A percentile compares a stretch with the other conserved stretches of the same genome.
phyloP scores from a whole-genome alignment of 2,329 filamentous ascomycete genomes.

The Trichoderma koningiopsis region DNA sequence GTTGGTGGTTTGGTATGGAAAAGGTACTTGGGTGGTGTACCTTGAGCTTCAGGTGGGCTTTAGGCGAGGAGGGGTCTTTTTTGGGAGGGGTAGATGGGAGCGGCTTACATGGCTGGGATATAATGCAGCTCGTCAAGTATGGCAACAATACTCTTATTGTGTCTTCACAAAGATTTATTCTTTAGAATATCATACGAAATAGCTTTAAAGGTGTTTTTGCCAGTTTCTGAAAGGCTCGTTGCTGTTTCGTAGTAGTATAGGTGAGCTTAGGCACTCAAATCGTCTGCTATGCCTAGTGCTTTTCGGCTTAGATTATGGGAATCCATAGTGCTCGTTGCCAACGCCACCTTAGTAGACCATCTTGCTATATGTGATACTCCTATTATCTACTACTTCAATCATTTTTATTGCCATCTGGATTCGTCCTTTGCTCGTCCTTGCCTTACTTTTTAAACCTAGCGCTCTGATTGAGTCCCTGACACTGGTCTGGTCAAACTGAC shows the following conservation, averaged over 20 bases:
- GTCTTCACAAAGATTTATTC: too few species aligned
- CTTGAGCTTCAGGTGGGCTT: not conserved
- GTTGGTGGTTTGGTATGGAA: not conserved
- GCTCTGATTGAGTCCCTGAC: not conserved
- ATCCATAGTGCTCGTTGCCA: not conserved
- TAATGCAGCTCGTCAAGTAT: not conserved
- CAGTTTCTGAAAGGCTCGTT: too few species aligned
- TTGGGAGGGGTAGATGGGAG: not conserved
- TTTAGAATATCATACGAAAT: too few species aligned
- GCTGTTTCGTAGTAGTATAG: too few species aligned
- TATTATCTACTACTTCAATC: not conserved
- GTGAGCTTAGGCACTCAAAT: too few species aligned
- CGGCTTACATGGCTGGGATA: not conserved
- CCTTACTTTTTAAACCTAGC: too few species aligned
- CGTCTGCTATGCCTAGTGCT: too few species aligned
- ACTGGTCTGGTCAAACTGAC: not conserved
- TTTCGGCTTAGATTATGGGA: not conserved
- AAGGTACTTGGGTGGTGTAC: not conserved
- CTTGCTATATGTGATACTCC: not conserved
- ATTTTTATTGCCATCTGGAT: too few species aligned
- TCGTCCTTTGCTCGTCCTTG: not conserved
- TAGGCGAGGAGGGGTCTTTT: not conserved
- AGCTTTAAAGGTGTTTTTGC: too few species aligned
- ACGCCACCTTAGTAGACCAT: not conserved
- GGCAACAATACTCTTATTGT: too few species aligned